phyloP scores from a whole-genome alignment of 306 rosid species.

The Corylus heterophylla region DNA sequence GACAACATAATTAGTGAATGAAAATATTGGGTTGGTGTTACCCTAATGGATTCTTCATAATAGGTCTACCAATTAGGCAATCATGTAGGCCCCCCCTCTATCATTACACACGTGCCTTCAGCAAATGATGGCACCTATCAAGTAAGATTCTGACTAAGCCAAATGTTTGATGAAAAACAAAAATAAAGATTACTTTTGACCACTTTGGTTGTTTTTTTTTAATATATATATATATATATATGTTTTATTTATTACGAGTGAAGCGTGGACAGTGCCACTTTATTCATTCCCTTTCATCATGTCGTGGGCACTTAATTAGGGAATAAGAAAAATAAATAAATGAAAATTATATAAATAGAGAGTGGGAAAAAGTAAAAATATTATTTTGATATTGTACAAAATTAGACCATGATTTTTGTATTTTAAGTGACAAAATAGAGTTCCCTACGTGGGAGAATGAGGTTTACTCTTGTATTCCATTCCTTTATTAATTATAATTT shows the following conservation, averaged over 20 bases:
- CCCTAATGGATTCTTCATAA: constrained; percentile 27
- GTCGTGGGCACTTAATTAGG: not conserved
- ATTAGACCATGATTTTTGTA: too few relatives aligned
- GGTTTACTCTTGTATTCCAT: too few relatives aligned
- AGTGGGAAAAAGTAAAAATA: not conserved
- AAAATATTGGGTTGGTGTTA: not conserved
- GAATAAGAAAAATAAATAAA: not conserved
- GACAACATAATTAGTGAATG: constrained; percentile 17
- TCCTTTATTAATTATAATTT: too few relatives aligned
- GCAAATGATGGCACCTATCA: constrained; percentile 38
- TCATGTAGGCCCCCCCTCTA: constrained; percentile 24
- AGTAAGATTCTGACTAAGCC: constrained; percentile 25
- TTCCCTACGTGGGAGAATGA: too few relatives aligned
- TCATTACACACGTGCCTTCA: constrained; percentile 50
- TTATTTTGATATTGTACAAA: too few relatives aligned
- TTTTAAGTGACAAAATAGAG: too few relatives aligned
- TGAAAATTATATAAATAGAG: not conserved
- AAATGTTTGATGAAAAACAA: not conserved
- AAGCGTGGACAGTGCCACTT: constrained; percentile 1
- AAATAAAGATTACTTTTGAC: not conserved
- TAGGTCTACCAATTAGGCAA: constrained; percentile 16
- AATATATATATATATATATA: too few relatives aligned
- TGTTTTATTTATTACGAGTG: not conserved
- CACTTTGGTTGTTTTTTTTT: not conserved
- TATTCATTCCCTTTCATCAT: not conserved